These are phyloP conservation scores for Stylosanthes scabra DNA, from an alignment of 331 rosid species.

Conservation along the genomic window DNA sequence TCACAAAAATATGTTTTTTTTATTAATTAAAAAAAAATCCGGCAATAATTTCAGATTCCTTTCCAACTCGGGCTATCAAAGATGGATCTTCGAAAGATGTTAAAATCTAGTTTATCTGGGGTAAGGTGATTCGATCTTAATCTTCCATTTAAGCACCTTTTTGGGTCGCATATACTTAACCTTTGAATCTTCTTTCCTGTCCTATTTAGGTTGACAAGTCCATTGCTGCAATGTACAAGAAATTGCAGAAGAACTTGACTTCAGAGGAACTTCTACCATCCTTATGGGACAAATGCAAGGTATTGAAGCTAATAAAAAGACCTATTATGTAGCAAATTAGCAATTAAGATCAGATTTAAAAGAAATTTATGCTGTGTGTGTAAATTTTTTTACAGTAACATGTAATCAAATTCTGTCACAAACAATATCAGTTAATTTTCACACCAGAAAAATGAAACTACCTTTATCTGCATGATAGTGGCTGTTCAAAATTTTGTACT, in stretches of 20 bases:
- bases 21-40: too few relatives aligned
- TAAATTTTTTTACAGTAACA: too few relatives aligned
- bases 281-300: conserved; percentile 99
- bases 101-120: conserved; percentile 93
- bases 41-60: conserved; percentile 75
- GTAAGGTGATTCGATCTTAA: conserved; percentile 50
- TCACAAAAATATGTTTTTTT: conserved; percentile 21
- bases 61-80: conserved; percentile 97
- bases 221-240: conserved; percentile 83
- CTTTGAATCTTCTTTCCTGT: conserved; percentile 31
- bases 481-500: too few relatives aligned
- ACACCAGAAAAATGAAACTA: too few relatives aligned
- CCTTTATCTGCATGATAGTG: too few relatives aligned
- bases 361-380: too few relatives aligned
- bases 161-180: conserved; percentile 15
- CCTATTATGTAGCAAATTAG: conserved; percentile 8
- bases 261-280: conserved; percentile 95
- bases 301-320: conserved; percentile 38
- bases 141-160: conserved; percentile 24
- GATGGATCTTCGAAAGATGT: conserved; percentile 90
- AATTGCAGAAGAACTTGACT: conserved; percentile 93
- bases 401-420: too few relatives aligned
- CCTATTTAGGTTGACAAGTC: conserved; percentile 82
- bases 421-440: too few relatives aligned
- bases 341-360: neutral